phyloP scores from a whole-genome alignment of 176 grass and related monocot genomes.

The Tillandsia fasciculata region DNA sequence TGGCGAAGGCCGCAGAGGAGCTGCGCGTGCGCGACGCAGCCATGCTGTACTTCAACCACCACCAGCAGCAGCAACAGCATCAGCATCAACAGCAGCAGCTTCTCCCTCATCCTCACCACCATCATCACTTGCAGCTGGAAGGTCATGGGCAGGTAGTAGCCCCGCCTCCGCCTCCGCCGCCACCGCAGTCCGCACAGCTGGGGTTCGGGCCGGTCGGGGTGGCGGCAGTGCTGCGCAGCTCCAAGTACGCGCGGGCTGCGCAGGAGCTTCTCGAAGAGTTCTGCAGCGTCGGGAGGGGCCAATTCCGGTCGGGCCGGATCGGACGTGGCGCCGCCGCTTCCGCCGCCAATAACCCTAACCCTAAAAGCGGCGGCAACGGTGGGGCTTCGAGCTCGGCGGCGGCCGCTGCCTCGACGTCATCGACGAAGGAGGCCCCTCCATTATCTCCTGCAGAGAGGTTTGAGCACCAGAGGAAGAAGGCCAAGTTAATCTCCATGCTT shows the following conservation, averaged over 20 bases:
- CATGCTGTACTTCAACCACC: conserved; percentile 7
- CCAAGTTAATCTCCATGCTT: conserved; percentile 95
- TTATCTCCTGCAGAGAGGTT: conserved; percentile 89
- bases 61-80: conserved; percentile 2
- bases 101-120: not conserved
- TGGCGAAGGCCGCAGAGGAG: conserved; percentile 11
- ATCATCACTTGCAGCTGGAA: not conserved
- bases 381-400: conserved; percentile 27
- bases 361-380: conserved; percentile 26
- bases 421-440: conserved; percentile 54
- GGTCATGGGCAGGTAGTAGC: too few relatives aligned
- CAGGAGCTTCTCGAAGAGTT: conserved; percentile 24
- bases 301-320: conserved; percentile 39
- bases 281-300: conserved; percentile 74
- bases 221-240: conserved; percentile 7
- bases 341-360: conserved; percentile 45
- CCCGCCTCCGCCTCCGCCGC: too few relatives aligned
- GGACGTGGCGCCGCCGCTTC: conserved; percentile 20
- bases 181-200: not conserved
- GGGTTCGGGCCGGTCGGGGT: not conserved
- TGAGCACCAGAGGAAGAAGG: conserved; percentile 92
- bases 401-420: conserved; percentile 41
- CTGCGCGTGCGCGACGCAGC: not conserved
- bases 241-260: conserved; percentile 8
- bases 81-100: conserved; percentile 1